Evolutionary conservation across 139 green algal genomes (phyloP), one percentile per base, ranked within the genome.

Genomic region (Parachlorella kessleri): DNA sequence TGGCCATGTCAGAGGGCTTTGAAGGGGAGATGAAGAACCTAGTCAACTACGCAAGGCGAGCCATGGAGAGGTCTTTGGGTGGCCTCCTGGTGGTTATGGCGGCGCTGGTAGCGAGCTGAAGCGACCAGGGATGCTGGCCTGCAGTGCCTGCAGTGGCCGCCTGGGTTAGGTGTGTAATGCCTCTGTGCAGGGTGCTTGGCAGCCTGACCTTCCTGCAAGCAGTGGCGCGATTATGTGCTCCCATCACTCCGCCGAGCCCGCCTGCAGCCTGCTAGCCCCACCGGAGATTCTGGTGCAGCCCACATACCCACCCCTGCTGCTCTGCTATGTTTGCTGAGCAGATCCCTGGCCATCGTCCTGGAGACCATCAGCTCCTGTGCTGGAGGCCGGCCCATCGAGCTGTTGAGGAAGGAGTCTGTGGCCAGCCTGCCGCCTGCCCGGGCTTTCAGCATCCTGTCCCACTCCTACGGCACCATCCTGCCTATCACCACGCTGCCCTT

Each of bases 331-430:
- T n/a, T 48, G 71, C 36, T 7, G 0, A 48, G 63, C 73, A 85
- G 79, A 63, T 85, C 83, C 0, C 73, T 94, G 80, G 88, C 88
- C 1, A 79, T 79, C 2, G 70, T 89, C 30, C 82, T 94, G 77
- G 82, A 90, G 74, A 85, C 78, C 42, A 79, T 88, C 7, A 41
- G 72, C 0, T 37, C 73, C 9, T 37, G 68, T 39, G 80, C 72
- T 4, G 79, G 85, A 33, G 75, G 79, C 1, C 54, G 81, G 14
- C 87, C 88, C 9, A 70, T 97, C 55, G 94, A 98, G 87, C 85
- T 98, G 74, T 84, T 98, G 77, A 78, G 94, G 3, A 94, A 93
- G 79, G 94, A 98, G 84, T 91, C 78, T 32, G 83, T 98, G 68
- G 89, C 87, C n/a, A 85, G 83, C 3, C 85, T 97, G 69, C 70